Base-by-base conservation (phyloP, 768 basidiomycete species). In the Mycena rebaudengoi region DNA sequence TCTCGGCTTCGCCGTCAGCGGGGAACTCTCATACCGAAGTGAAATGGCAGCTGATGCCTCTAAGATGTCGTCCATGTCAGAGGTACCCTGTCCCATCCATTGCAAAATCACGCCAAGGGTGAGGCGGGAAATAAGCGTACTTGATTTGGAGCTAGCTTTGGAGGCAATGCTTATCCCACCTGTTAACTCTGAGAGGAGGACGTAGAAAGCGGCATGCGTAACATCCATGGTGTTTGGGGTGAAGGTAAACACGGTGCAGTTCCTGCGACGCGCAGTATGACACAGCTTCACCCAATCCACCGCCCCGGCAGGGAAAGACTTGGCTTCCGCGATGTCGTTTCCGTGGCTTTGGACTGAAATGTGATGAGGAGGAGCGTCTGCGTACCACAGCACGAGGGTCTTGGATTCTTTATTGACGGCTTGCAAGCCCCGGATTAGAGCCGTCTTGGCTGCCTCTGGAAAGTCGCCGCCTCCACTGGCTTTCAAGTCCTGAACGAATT, bases 341-440 rank as follows among this genome's bases (percentile, higher is more conserved):
- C 55, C 40, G 65, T 23, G 25, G 50, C 61, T 65, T 33, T 49
- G 44, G 53, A 60, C 33, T 11, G 52, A 65, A n/a, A 32, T 21
- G 60, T 73, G 72, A 44, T 74, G 73, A 6, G 73, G 73, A 12
- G 72, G 69, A 13, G 73, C 73, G 46, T 74, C 72, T 20, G 73
- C 64, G 54, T 71, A 73, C 72, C 73, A 73, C 23, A 74, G 44
- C 23, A 73, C 62, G 3, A 74, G 66, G 1, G 72, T 74, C 39
- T 65, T 53, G 29, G 60, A 59, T 7, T 69, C 48, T 20, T 71
- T 67, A 30, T 74, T 59, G 32, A 65, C 68, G 2, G 60, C 66
- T 53, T 73, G 65, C 60, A 74, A 39, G 21, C 58, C 69, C 13
- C 66, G 67, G 46, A 72, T 70, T 26, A 74, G 56, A 6, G 71